phyloP scores from a whole-genome alignment of 176 grass and related monocot species.

The Carex cristatella region DNA sequence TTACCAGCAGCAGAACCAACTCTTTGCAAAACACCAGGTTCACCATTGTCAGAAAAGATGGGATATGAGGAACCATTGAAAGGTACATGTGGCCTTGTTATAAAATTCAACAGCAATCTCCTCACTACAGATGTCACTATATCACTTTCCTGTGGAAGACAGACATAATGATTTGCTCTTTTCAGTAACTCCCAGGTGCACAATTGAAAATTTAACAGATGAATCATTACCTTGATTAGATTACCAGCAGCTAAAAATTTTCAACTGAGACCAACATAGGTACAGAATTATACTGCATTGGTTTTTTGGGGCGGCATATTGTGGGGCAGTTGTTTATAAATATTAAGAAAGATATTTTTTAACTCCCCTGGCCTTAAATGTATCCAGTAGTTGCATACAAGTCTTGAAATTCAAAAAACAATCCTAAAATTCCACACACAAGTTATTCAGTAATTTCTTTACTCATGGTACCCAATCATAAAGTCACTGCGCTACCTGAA shows the following conservation, averaged over 20 bases:
- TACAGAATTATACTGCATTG: neutral
- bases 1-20: constrained; percentile 97
- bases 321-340: neutral
- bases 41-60: constrained; percentile 59
- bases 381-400: neutral
- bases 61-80: constrained; percentile 52
- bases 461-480: neutral
- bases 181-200: neutral
- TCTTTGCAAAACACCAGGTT: constrained; percentile 76
- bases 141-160: constrained; percentile 49
- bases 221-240: neutral
- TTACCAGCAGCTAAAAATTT: neutral
- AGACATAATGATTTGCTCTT: neutral
- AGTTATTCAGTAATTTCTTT: neutral
- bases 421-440: neutral
- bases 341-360: neutral
- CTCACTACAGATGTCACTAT: constrained; percentile 55
- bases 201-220: neutral
- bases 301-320: neutral
- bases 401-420: neutral
- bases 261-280: neutral
- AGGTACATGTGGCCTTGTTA: constrained; percentile 58
- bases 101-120: constrained; percentile 80
- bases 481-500: constrained; percentile 55
- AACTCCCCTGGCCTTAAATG: neutral